These are phyloP conservation scores for Phytopythium litorale DNA, from an alignment of 352 stramenopile genomes.

Conservation along the genomic window DNA sequence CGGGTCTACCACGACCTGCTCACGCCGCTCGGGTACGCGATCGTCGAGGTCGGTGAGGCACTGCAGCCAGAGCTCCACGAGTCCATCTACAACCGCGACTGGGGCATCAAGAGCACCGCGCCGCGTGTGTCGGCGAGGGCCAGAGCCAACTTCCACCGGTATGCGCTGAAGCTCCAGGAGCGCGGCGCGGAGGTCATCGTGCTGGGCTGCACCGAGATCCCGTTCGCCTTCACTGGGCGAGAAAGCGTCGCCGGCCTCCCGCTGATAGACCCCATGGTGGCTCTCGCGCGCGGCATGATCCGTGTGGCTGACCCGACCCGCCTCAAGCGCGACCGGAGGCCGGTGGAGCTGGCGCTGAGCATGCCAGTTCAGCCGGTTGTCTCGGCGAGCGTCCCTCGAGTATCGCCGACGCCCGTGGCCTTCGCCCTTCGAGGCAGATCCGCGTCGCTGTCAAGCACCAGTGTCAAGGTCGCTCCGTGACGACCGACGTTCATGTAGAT, in stretches of 20 bases:
- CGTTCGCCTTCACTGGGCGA: slow-evolving; percentile 60
- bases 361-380: neutral
- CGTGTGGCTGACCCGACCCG: slow-evolving; percentile 46
- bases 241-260: slow-evolving; percentile 32
- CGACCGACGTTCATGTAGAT: neutral
- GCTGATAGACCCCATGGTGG: slow-evolving; percentile 74
- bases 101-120: slow-evolving; percentile 74
- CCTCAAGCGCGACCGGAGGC: slow-evolving; percentile 22
- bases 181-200: slow-evolving; percentile 61
- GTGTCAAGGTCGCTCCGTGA: neutral
- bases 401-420: neutral
- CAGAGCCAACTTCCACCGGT: slow-evolving; percentile 59
- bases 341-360: neutral
- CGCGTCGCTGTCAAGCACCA: slow-evolving; percentile 1
- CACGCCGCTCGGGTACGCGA: slow-evolving; percentile 46
- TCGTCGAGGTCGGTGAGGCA: slow-evolving; percentile 46
- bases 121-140: slow-evolving; percentile 44
- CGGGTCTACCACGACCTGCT: slow-evolving; percentile 71
- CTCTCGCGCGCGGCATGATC: slow-evolving; percentile 69
- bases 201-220: slow-evolving; percentile 77
- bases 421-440: slow-evolving; percentile 4
- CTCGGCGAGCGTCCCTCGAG: neutral
- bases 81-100: slow-evolving; percentile 67
- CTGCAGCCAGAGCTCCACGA: slow-evolving; percentile 65
- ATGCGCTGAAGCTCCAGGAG: slow-evolving; percentile 37